Percentiles rank a stretch among this genome's conserved stretches.
Evolutionary conservation across 2,329 filamentous ascomycete genomes (phyloP).

Genomic region (Sclerotinia nivalis): DNA sequence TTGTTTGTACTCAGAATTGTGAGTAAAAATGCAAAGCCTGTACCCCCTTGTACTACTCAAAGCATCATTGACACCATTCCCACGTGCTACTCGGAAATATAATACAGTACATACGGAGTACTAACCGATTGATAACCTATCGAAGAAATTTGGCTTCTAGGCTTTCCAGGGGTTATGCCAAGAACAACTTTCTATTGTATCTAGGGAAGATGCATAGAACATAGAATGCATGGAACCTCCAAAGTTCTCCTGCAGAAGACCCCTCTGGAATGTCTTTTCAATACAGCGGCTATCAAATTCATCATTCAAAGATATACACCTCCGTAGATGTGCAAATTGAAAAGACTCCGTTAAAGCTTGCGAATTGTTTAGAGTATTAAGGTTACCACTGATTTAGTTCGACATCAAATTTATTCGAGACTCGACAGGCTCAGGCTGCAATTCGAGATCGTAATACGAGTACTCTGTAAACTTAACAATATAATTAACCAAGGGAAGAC

Average conservation of each 20-base stretch:
- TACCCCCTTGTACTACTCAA: background rate
- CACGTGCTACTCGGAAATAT: background rate
- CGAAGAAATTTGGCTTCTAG: conserved; percentile 7
- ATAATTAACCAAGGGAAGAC: conserved; percentile 4
- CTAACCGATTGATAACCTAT: background rate
- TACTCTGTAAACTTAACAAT: background rate
- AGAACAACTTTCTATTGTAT: background rate
- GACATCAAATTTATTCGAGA: background rate
- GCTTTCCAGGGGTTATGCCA: background rate
- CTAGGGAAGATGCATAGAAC: conserved; percentile 2
- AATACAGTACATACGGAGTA: background rate
- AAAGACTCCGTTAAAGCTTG: background rate
- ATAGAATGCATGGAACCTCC: conserved; percentile 6
- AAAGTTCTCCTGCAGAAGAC: background rate
- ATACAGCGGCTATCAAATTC: background rate
- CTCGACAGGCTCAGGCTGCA: background rate
- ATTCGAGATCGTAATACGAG: background rate
- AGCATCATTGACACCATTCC: background rate
- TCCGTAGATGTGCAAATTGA: background rate
- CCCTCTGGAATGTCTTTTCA: background rate
- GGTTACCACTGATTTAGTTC: background rate
- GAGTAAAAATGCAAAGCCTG: background rate
- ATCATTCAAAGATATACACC: background rate
- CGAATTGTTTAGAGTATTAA: background rate
- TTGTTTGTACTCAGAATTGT: background rate